Percentiles rank a stretch among this genome's conserved stretches.
Conservation (phyloP, 768 basidiomycete genomes). For the Ephemerocybe angulata region DNA sequence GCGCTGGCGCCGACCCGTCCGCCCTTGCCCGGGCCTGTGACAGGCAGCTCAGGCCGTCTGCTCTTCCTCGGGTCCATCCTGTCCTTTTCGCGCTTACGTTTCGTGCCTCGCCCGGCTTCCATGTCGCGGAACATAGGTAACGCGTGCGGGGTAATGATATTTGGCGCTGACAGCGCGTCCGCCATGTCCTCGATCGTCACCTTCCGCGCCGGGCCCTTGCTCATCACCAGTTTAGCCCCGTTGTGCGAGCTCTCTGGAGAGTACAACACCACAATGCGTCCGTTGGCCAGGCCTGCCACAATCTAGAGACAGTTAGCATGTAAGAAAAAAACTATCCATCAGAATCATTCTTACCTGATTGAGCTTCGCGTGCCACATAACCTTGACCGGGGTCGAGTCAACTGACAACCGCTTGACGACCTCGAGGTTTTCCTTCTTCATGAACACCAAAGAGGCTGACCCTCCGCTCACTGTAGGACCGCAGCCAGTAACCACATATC, state of each 20-base stretch:
- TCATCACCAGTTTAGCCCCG: constrained; percentile 85
- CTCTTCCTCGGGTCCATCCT: constrained; percentile 88
- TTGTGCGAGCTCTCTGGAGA: constrained; percentile 87
- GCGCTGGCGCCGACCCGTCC: constrained; percentile 96
- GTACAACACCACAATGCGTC: constrained; percentile 86
- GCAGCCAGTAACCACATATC: constrained; percentile 80
- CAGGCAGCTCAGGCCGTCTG: constrained; percentile 81
- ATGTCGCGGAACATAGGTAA: constrained; percentile 91
- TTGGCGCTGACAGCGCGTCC: constrained; percentile 76
- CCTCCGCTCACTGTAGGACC: constrained; percentile 65
- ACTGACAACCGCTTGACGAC: constrained; percentile 65
- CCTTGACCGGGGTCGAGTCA: constrained; percentile 81
- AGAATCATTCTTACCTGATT: constrained; percentile 69
- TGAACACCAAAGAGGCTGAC: constrained; percentile 67
- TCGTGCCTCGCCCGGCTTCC: constrained; percentile 65
- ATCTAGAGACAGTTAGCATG: constrained; percentile 48
- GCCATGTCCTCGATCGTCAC: constrained; percentile 86
- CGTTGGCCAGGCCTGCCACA: constrained; percentile 81
- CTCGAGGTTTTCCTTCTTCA: constrained; percentile 68
- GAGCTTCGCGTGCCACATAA: constrained; percentile 95
- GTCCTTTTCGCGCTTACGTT: constrained; percentile 89
- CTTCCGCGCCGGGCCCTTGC: constrained; percentile 81
- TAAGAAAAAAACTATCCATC: constrained; percentile 14
- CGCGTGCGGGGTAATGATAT: constrained; percentile 90
- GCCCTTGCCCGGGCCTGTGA: constrained; percentile 89